Conservation (phyloP, 1,284 basidiomycete species). For the Cryptococcus jaspeensis region DNA sequence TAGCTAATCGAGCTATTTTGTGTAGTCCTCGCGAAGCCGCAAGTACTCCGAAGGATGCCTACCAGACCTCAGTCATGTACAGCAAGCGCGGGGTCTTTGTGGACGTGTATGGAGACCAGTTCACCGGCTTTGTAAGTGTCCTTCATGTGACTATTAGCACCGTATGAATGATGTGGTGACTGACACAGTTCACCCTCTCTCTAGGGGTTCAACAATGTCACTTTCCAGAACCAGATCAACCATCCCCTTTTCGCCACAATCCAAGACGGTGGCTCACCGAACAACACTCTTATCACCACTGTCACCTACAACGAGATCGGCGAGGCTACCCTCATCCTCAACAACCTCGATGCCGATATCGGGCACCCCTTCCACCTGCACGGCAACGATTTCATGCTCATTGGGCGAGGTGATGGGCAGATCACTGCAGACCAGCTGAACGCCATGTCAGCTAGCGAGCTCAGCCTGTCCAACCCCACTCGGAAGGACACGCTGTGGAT, state of each 20-base stretch:
- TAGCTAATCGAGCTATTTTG: not conserved
- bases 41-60: conserved; percentile 18
- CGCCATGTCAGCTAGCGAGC: too few relatives aligned
- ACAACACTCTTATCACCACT: conserved; percentile 20
- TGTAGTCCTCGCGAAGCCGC: conserved; percentile 28
- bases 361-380: conserved; percentile 47
- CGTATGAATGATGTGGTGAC: conserved; percentile 2
- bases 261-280: conserved; percentile 17
- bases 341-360: conserved; percentile 35
- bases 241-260: conserved; percentile 36
- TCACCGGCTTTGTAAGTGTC: conserved; percentile 22
- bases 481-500: conserved; percentile 45
- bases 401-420: conserved; percentile 38
- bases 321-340: conserved; percentile 35
- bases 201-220: conserved; percentile 32
- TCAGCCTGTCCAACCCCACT: conserved; percentile 33
- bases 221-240: conserved; percentile 31
- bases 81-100: conserved; percentile 20
- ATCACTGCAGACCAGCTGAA: conserved; percentile 22
- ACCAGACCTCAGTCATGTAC: conserved; percentile 20
- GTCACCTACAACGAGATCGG: conserved; percentile 24
- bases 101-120: conserved; percentile 17
- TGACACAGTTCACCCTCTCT: too few relatives aligned
- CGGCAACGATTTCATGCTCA: conserved; percentile 28
- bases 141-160: too few relatives aligned